Base-by-base conservation (phyloP, 2,329 filamentous ascomycete species). In the Periconia sp. region DNA sequence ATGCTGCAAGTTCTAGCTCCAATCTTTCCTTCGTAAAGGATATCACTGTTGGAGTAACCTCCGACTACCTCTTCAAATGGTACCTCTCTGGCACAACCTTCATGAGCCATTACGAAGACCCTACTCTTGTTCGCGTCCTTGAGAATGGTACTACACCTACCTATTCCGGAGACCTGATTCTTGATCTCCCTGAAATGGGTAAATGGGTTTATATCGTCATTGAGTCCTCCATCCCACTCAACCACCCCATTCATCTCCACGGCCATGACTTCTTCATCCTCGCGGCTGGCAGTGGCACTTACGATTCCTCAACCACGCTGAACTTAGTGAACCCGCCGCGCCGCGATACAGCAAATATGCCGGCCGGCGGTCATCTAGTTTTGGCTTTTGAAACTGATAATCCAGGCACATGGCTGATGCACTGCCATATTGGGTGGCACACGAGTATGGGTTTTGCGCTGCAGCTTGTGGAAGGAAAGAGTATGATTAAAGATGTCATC, bases 231-330 rank as follows among this genome's bases (percentile, higher is more conserved):
- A 56, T 70, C 30, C 58, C 61, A 4, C 56, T 71, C 10, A 43
- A 73, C 4, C 63, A 67, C 44, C 68, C 67, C 1, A 68, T 71
- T 36, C 68, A 71, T 43, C 53, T 71, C n/a, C 66, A 70, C 48
- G 65, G 80, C 4, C 80, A 84, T 57, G 77, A 82, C 53, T 82
- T 82, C 67, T 76, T 80, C 61, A 67, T 83, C 8, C 61, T 83
- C 5, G 70, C 71, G 13, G 69, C 54, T 18, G 64, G 68, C 17
- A 43, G 46, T 7, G 66, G 70, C 2, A 56, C 52, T 9, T 70
- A 53, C 5, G 43, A 42, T 11, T 22, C 46, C 10, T 32, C 24
- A 4, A 46, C 49, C 3, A 19, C 41, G 3, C 45, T 60, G 13
- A 50, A 55, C 23, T 52, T 65, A 24, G 43, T 55, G 28, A 68